Percentiles rank a stretch among this genome's conserved stretches.
These are phyloP conservation scores for Rhytidhysteron rufulum DNA, from an alignment of 2,329 filamentous ascomycete genomes.

Conservation along the genomic window DNA sequence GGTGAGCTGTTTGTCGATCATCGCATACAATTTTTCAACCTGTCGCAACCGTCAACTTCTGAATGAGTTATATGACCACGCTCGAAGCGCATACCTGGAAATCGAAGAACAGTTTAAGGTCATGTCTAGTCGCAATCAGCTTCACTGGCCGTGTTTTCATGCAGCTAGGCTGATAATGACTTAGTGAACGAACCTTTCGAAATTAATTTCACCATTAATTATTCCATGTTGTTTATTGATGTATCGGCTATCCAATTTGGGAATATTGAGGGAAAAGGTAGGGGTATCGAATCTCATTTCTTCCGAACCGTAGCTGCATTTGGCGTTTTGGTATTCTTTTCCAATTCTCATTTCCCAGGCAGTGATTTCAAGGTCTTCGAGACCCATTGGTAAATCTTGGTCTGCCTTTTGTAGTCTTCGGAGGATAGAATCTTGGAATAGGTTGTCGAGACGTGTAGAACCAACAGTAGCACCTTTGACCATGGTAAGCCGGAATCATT, in stretches of 20 bases:
- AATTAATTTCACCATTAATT: constrained; percentile 31
- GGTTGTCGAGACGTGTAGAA: constrained; percentile 37
- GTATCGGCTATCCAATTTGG: constrained; percentile 27
- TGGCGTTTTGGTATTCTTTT: constrained; percentile 37
- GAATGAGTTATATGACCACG: no score
- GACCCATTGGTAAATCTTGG: constrained; percentile 15
- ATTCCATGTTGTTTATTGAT: constrained; percentile 27
- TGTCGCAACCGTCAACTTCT: no score
- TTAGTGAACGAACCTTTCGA: constrained; percentile 22
- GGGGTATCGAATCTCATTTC: constrained; percentile 36
- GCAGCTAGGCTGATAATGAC: no score
- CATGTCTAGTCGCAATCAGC: no score
- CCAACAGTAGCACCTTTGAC: constrained; percentile 39
- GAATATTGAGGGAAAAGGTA: constrained; percentile 34
- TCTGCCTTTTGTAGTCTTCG: constrained; percentile 28
- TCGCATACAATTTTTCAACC: constrained; percentile 26
- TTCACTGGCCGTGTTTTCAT: no score
- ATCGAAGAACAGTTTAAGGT: no score
- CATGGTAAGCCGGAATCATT: no score
- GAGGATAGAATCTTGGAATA: constrained; percentile 33
- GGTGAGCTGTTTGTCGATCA: constrained; percentile 35
- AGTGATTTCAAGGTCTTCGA: constrained; percentile 28
- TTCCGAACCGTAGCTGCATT: constrained; percentile 38
- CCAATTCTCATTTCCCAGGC: constrained; percentile 41
- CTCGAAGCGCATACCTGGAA: no score